A percentile compares a stretch with the other conserved stretches of the same genome.
Evolutionary conservation across 345 rosid species (phyloP).

Genomic region (Syzygium oleosum): DNA sequence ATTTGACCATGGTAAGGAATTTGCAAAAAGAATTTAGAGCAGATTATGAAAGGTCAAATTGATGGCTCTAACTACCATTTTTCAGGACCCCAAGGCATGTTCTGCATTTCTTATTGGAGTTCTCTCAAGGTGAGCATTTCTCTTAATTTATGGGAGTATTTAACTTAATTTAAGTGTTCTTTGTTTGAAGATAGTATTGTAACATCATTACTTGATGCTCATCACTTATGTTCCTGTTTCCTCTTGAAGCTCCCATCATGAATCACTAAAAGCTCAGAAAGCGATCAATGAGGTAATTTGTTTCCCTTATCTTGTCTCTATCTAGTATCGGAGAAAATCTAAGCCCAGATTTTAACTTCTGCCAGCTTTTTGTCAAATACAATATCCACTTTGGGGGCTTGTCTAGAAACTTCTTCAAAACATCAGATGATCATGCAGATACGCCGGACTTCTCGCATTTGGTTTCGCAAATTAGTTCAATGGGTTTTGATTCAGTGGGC

Average conservation of each 20-base stretch:
- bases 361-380: slow-evolving; percentile 97
- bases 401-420: slow-evolving; percentile 66
- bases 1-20: slow-evolving; percentile 69
- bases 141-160: not conserved
- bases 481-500: slow-evolving; percentile 85
- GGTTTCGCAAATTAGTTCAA: slow-evolving; percentile 77
- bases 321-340: slow-evolving; percentile 1
- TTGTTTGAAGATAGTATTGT: not conserved
- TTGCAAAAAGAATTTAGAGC: slow-evolving; percentile 10
- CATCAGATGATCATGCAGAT: slow-evolving; percentile 47
- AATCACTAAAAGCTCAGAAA: slow-evolving; percentile 87
- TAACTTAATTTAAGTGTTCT: not conserved
- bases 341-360: slow-evolving; percentile 5
- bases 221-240: not conserved
- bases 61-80: slow-evolving; percentile 23
- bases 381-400: slow-evolving; percentile 90
- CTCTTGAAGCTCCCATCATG: slow-evolving; percentile 82
- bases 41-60: slow-evolving; percentile 7
- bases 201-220: not conserved
- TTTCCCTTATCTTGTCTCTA: slow-evolving; percentile 4
- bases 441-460: slow-evolving; percentile 62
- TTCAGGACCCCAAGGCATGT: slow-evolving; percentile 81
- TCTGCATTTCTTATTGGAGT: slow-evolving; percentile 74
- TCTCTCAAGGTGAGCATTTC: slow-evolving; percentile 64
- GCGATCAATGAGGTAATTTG: slow-evolving; percentile 83